Conservation (phyloP, 768 basidiomycete species). For the Paxillus ammoniavirescens region DNA sequence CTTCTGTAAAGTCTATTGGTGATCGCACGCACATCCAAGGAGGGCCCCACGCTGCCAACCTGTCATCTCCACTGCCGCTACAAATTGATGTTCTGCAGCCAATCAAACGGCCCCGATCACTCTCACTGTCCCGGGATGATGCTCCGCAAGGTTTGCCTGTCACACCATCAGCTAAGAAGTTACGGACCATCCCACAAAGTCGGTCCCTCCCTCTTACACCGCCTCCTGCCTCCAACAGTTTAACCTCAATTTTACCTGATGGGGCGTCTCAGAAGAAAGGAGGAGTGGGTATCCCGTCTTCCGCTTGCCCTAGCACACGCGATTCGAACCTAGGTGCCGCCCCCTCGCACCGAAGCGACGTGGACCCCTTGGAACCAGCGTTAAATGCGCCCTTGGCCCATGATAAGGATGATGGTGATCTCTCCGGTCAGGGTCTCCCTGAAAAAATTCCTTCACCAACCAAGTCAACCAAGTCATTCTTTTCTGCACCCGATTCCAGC, state of each 20-base stretch:
- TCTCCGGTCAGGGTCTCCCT: neutral
- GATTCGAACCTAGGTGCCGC: neutral
- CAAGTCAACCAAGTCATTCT: constrained; percentile 34
- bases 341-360: neutral
- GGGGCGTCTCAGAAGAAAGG: neutral
- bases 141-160: constrained; percentile 5
- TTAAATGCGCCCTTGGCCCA: constrained; percentile 1
- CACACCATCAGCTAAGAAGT: constrained; percentile 26
- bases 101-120: constrained; percentile 29
- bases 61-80: constrained; percentile 11
- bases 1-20: constrained; percentile 16
- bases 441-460: constrained; percentile 28
- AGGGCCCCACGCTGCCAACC: constrained; percentile 9
- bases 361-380: neutral
- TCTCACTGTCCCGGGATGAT: constrained; percentile 30
- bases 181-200: constrained; percentile 12
- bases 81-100: constrained; percentile 13
- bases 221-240: neutral
- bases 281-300: neutral
- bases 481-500: constrained; percentile 39
- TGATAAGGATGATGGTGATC: neutral
- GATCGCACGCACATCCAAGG: constrained; percentile 9
- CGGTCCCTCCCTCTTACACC: neutral
- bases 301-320: constrained; percentile 2
- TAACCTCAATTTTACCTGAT: constrained; percentile 7